Base-by-base conservation (phyloP, 495 filamentous ascomycete genomes). In the Xylaria sp. region DNA sequence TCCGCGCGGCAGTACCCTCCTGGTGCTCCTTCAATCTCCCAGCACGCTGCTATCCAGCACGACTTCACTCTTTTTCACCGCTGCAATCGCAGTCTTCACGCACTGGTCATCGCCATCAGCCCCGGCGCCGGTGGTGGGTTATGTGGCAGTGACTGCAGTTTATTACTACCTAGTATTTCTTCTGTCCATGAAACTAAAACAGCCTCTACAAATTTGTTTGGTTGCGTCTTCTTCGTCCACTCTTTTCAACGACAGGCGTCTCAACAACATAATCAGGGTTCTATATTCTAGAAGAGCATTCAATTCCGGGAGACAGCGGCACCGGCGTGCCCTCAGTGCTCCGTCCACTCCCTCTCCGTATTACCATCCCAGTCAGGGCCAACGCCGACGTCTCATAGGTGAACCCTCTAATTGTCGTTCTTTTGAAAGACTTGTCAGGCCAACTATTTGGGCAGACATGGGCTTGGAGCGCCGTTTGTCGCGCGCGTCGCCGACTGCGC, bases 121-220 rank as follows among this genome's bases (percentile, higher is more conserved):
- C 68, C 5, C 48, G 69, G 66, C 61, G 69, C 69, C 43, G 65
- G 41, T 73, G 75, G 72, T 66, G 40, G 70, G 73, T 72, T 73
- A 75, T 69, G 71, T 75, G 40, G 41, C 61, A 48, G 61, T 66
- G 26, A 31, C 48, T 58, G 41, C 50, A 26, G 40, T 50, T 41
- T 58, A 48, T n/a, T n/a, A n/a, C n/a, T n/a, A n/a, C n/a, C n/a
- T n/a, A n/a, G n/a, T n/a, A n/a, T 73, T 74, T 72, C 69, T 72
- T 73, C 70, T 72, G 72, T 73, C 71, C 69, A 77, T 79, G 77
- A 75, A 77, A 77, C 68, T 69, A 37, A 55, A 46, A 67, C 75
- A 73, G 72, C 72, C 76, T 76, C 24, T 79, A 68, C 77, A 76
- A 72, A 74, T 79, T 73, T 76, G 68, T 57, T 73, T 79, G 9